Conservation (phyloP, 345 rosid species). For the Barbarea vulgaris region DNA sequence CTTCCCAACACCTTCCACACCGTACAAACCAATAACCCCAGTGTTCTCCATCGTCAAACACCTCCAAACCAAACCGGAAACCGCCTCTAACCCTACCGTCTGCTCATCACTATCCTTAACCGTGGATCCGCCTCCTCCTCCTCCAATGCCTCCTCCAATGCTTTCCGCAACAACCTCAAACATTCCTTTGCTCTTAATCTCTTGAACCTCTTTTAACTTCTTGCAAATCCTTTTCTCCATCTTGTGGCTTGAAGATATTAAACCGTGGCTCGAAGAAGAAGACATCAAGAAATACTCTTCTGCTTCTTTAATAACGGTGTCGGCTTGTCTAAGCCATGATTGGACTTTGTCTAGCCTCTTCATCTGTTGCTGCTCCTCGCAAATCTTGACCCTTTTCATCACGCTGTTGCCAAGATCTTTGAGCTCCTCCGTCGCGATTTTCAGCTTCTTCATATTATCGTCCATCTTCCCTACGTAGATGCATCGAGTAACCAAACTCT, state of each 20-base stretch:
- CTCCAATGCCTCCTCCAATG: slow-evolving; percentile 19
- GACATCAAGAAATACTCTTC: slow-evolving; percentile 35
- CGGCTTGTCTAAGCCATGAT: slow-evolving; percentile 41
- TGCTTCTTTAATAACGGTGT: slow-evolving; percentile 31
- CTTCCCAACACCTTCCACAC: slow-evolving; percentile 48
- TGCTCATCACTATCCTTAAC: slow-evolving; percentile 30
- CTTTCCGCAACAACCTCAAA: slow-evolving; percentile 38
- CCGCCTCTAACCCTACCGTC: slow-evolving; percentile 42
- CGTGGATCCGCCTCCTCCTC: slow-evolving; percentile 6
- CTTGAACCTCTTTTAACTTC: slow-evolving; percentile 34
- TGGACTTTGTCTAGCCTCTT: slow-evolving; percentile 38
- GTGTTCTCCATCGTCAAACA: slow-evolving; percentile 33
- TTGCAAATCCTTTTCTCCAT: slow-evolving; percentile 38
- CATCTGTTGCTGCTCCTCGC: slow-evolving; percentile 41
- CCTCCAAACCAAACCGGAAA: slow-evolving; percentile 40
- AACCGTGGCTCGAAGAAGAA: slow-evolving; percentile 35
- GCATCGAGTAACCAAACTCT: slow-evolving; percentile 39
- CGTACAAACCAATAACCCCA: slow-evolving; percentile 38
- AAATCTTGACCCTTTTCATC: slow-evolving; percentile 35
- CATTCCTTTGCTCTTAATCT: slow-evolving; percentile 35
- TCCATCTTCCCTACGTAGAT: slow-evolving; percentile 37
- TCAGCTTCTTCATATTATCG: slow-evolving; percentile 34
- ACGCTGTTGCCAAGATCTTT: slow-evolving; percentile 34
- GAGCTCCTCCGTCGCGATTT: slow-evolving; percentile 37
- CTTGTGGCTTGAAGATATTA: slow-evolving; percentile 34